These are phyloP conservation scores for Gentiana macrophylla DNA, from an alignment of 257 asterid genomes.

Conservation along the genomic window DNA sequence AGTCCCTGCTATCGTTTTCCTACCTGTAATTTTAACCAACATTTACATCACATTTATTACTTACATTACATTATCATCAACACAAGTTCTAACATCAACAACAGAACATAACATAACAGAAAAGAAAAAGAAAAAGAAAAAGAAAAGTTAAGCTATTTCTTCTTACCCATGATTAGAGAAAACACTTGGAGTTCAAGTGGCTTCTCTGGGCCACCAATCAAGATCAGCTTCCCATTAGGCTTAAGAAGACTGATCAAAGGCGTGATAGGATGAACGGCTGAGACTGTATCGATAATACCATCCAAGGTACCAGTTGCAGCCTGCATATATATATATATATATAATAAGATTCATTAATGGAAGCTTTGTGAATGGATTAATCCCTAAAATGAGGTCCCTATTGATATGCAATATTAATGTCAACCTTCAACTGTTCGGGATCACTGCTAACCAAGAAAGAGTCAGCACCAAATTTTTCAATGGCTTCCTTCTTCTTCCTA, in stretches of 20 bases:
- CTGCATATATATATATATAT: conserved; percentile 9
- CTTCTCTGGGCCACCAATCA: conserved; percentile 20
- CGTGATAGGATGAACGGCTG: conserved; percentile 19
- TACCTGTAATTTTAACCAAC: conserved; percentile 10
- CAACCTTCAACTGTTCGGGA: conserved; percentile 38
- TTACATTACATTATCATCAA: no score
- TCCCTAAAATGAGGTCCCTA: no score
- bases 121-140: no score
- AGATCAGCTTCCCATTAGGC: conserved; percentile 21
- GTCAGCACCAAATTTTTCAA: conserved; percentile 34
- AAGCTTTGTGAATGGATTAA: no score
- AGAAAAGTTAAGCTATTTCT: neutral
- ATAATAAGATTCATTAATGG: neutral
- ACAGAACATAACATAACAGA: no score
- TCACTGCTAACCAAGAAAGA: conserved; percentile 37
- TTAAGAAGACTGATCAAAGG: conserved; percentile 20
- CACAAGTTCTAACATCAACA: no score
- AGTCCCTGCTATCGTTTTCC: conserved; percentile 25
- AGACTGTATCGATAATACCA: conserved; percentile 21
- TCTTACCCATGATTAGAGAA: conserved; percentile 17
- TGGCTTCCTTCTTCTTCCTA: conserved; percentile 41
- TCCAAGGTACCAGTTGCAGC: conserved; percentile 32
- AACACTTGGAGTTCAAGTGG: conserved; percentile 17
- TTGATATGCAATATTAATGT: no score
- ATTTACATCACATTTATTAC: no score